Evolutionary conservation across 2,329 filamentous ascomycete genomes (phyloP).

Genomic region (Ophiosphaerella herpotricha): DNA sequence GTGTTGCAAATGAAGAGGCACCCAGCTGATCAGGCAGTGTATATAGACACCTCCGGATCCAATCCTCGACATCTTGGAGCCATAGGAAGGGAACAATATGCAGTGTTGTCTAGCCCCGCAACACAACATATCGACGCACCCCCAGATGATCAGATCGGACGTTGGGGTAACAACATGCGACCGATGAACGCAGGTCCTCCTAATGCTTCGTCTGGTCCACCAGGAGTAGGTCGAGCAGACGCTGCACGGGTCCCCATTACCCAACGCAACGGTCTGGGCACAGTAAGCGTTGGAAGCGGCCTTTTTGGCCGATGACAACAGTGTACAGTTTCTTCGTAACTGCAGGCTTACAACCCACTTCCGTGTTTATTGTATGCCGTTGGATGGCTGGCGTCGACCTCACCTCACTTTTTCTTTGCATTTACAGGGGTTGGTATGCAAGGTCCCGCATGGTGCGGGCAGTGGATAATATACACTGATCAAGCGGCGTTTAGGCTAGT

Average conservation of each 20-base stretch:
- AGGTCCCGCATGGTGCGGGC: background rate
- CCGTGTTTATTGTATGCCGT: too few species aligned
- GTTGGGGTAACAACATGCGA: slow-evolving; percentile 29
- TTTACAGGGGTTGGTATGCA: background rate
- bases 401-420: background rate
- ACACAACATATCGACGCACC: slow-evolving; percentile 26
- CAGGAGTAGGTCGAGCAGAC: slow-evolving; percentile 30
- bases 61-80: slow-evolving; percentile 29
- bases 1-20: slow-evolving; percentile 46
- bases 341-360: too few species aligned
- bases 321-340: background rate
- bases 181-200: slow-evolving; percentile 20
- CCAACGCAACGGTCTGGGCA: slow-evolving; percentile 36
- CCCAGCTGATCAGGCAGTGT: slow-evolving; percentile 31
- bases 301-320: slow-evolving; percentile 38
- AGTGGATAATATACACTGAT: background rate
- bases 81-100: slow-evolving; percentile 34
- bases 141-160: slow-evolving; percentile 30
- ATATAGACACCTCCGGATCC: slow-evolving; percentile 33
- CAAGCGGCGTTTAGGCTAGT: background rate
- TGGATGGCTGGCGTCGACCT: too few species aligned
- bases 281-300: slow-evolving; percentile 39
- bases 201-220: slow-evolving; percentile 16
- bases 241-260: slow-evolving; percentile 26
- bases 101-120: slow-evolving; percentile 37